phyloP scores from a whole-genome alignment of 2,329 filamentous ascomycete genomes.

The Colletotrichum noveboracense region DNA sequence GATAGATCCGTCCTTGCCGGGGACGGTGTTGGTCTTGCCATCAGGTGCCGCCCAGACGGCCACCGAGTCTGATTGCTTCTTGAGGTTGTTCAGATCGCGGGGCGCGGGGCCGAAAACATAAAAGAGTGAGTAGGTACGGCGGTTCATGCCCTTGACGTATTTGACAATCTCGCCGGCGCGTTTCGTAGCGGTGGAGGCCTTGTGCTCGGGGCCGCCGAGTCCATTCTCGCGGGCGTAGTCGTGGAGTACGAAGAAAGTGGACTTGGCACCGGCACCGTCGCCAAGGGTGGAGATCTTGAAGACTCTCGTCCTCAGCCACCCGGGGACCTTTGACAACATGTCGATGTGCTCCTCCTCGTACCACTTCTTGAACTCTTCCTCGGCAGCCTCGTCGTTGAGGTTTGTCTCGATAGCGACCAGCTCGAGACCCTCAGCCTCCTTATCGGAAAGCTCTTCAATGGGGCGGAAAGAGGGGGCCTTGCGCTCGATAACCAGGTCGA shows the following conservation, averaged over 20 bases:
- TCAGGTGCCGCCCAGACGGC: conserved; percentile 61
- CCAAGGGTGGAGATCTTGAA: conserved; percentile 72
- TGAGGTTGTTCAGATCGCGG: conserved; percentile 67
- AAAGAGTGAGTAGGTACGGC: conserved; percentile 73
- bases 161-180: conserved; percentile 67
- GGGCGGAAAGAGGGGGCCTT: conserved; percentile 62
- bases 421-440: conserved; percentile 63
- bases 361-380: conserved; percentile 68
- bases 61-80: conserved; percentile 47
- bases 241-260: conserved; percentile 68
- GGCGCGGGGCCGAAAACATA: conserved; percentile 81
- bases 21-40: conserved; percentile 56
- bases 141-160: conserved; percentile 60
- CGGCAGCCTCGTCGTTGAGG: conserved; percentile 55
- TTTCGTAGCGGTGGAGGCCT: conserved; percentile 66
- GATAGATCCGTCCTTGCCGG: conserved; percentile 58
- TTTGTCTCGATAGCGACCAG: conserved; percentile 67
- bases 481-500: conserved; percentile 66
- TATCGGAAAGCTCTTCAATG: conserved; percentile 64
- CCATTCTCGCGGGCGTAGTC: conserved; percentile 75
- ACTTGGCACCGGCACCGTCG: conserved; percentile 45
- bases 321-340: conserved; percentile 75
- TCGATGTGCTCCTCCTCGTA: conserved; percentile 76
- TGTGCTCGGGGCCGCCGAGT: conserved; percentile 67
- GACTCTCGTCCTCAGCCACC: conserved; percentile 77